Conservation (phyloP, 148 eudicot species). For the Amaranthus hypochondriacus region DNA sequence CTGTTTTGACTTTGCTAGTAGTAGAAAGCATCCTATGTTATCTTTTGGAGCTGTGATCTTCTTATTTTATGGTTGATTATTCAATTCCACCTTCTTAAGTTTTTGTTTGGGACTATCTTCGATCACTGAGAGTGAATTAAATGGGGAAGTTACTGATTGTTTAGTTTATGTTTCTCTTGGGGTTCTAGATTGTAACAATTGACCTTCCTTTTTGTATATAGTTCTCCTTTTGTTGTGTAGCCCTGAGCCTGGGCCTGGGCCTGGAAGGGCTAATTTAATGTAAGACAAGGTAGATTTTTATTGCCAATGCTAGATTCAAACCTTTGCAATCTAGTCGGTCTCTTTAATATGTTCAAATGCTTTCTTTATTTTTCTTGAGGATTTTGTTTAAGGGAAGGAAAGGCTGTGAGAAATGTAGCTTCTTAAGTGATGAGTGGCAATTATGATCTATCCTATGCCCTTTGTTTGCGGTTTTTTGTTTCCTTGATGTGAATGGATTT, state of each 20-base stretch:
- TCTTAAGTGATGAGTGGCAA: neutral
- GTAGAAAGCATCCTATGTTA: neutral
- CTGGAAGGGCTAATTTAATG: too few species aligned
- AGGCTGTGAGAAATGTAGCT: neutral
- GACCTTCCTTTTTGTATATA: neutral
- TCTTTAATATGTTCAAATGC: neutral
- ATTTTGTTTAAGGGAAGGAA: neutral
- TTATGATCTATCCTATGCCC: too few species aligned
- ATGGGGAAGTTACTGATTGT: neutral
- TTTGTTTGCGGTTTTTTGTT: too few species aligned
- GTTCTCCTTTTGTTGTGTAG: too few species aligned
- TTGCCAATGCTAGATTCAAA: too few species aligned
- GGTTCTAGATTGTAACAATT: neutral
- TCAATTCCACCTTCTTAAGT: neutral
- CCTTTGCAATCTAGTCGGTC: neutral
- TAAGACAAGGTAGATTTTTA: too few species aligned
- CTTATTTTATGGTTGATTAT: neutral
- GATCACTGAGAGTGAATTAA: neutral
- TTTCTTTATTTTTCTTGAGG: neutral
- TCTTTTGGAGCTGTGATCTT: neutral
- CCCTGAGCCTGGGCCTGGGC: too few species aligned
- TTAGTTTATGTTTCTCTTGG: neutral
- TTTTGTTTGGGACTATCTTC: neutral
- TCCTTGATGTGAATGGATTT: too few species aligned
- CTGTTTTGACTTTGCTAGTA: neutral